phyloP scores from a whole-genome alignment of 345 rosid genomes.

The Eucalyptus fibrosa region DNA sequence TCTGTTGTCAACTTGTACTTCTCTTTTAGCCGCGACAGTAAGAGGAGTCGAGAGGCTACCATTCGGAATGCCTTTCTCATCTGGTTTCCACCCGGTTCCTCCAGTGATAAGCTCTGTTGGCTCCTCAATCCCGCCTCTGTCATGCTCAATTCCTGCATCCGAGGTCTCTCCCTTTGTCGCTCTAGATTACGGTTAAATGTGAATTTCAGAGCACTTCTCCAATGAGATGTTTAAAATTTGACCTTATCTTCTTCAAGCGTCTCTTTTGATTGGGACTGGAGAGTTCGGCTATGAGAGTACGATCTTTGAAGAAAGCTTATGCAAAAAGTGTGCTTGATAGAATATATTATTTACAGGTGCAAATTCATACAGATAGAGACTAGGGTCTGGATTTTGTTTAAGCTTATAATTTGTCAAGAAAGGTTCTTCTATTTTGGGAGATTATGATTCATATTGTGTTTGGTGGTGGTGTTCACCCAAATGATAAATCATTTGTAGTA shows the following conservation, averaged over 20 bases:
- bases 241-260: not conserved
- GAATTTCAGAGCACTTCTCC: not conserved
- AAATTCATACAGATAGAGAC: not conserved
- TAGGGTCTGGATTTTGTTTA: not conserved
- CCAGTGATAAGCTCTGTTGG: constrained; percentile 74
- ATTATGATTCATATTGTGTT: too few species aligned
- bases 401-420: not conserved
- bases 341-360: not conserved
- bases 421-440: not conserved
- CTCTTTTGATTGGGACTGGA: not conserved
- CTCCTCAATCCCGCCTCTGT: constrained; percentile 52
- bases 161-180: constrained; percentile 15
- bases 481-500: too few species aligned
- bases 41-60: constrained; percentile 7
- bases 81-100: constrained; percentile 19
- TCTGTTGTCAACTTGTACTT: constrained; percentile 4
- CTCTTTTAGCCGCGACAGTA: not conserved
- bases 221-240: not conserved
- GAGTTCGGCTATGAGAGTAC: not conserved
- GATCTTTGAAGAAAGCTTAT: not conserved
- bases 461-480: too few species aligned
- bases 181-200: not conserved
- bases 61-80: constrained; percentile 44
- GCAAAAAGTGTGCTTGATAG: not conserved
- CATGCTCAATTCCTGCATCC: constrained; percentile 33